A percentile compares a stretch with the other conserved stretches of the same genome.
These are phyloP conservation scores for Pyrenochaeta sp. DNA, from an alignment of 2,329 filamentous ascomycete genomes.

Conservation along the genomic window DNA sequence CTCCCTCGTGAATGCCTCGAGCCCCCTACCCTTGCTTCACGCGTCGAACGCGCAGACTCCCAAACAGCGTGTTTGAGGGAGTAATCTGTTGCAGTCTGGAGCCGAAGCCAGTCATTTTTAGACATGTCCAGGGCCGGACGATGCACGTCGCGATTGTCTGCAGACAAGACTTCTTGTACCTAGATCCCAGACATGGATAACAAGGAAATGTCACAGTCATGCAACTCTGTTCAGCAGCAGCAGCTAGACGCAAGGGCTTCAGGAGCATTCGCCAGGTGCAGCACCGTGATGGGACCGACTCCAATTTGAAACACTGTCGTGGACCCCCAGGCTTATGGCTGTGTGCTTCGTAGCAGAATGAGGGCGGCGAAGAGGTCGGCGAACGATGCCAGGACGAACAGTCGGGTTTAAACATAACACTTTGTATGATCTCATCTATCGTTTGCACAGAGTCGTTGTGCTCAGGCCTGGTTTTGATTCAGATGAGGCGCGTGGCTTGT, in stretches of 20 bases:
- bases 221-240: background rate
- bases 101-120: background rate
- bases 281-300: background rate
- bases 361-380: background rate
- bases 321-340: background rate
- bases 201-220: too few relatives aligned
- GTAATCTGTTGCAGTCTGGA: too few relatives aligned
- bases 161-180: background rate
- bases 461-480: conserved; percentile 13
- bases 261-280: background rate
- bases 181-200: too few relatives aligned
- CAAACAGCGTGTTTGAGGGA: too few relatives aligned
- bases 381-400: background rate
- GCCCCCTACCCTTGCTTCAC: background rate
- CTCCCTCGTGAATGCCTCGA: background rate
- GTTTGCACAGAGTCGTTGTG: conserved; percentile 4
- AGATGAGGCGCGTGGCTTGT: conserved; percentile 18
- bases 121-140: background rate
- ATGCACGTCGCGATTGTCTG: background rate
- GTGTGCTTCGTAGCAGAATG: background rate
- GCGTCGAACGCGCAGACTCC: background rate
- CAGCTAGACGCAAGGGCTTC: background rate
- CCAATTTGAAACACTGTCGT: background rate
- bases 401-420: background rate
- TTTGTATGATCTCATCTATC: conserved; percentile 2